A percentile compares a stretch with the other conserved stretches of the same genome.
phyloP scores from a whole-genome alignment of 164 flowering plant species.

The Chloranthus sessilifolius region DNA sequence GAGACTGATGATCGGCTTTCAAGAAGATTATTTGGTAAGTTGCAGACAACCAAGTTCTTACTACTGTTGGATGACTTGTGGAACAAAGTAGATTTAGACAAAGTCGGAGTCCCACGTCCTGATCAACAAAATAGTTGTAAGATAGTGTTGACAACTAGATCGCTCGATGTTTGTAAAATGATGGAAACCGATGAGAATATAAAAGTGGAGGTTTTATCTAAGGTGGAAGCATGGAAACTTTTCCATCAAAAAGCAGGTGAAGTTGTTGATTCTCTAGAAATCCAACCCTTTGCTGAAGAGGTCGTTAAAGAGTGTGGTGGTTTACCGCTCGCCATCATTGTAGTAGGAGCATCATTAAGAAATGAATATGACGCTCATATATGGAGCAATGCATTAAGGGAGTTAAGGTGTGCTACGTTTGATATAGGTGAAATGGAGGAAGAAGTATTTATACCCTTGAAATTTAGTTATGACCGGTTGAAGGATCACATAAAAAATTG shows the following conservation, averaged over 20 bases:
- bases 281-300: not conserved
- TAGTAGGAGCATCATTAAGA: not conserved
- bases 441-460: not conserved
- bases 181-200: constrained; percentile 3
- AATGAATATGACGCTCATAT: not conserved
- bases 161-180: not conserved
- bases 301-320: not conserved
- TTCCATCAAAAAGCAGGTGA: not conserved
- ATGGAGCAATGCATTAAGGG: not conserved
- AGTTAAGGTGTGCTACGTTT: not conserved
- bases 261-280: not conserved
- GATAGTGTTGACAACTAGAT: constrained; percentile 1
- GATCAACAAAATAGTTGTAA: not conserved
- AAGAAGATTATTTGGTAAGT: not conserved
- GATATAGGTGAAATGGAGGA: not conserved
- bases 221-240: not conserved
- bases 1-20: not conserved
- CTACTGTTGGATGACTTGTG: constrained; percentile 3
- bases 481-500: not conserved
- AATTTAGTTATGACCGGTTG: not conserved
- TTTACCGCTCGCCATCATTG: constrained; percentile 1
- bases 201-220: not conserved
- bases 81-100: not conserved
- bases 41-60: not conserved
- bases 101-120: not conserved